These are phyloP conservation scores for Phytophthora tentaculata DNA, from an alignment of 352 stramenopile species.

Conservation along the genomic window DNA sequence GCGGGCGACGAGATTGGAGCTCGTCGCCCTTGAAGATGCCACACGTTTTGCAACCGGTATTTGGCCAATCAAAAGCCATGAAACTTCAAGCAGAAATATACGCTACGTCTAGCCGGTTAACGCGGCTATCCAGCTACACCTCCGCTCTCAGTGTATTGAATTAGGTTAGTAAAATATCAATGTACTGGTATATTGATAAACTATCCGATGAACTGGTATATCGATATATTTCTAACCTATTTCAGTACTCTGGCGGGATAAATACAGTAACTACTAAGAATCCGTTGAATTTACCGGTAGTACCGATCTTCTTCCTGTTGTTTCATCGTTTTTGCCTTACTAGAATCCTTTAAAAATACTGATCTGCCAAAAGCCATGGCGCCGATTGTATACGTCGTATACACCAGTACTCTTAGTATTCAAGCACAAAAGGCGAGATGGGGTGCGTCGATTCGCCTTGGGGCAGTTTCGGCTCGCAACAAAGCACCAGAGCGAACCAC, in stretches of 20 bases:
- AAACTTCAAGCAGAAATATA: conserved; percentile 4
- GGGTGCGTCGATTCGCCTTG: conserved; percentile 19
- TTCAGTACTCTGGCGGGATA: no score
- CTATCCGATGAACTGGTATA: no score
- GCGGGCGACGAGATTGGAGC: conserved; percentile 14
- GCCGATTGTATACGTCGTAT: not conserved
- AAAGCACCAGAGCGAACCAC: conserved; percentile 33
- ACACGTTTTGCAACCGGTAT: conserved; percentile 13
- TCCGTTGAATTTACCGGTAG: no score
- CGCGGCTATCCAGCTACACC: not conserved
- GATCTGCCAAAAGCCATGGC: no score
- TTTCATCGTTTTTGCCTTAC: no score
- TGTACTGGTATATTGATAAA: no score
- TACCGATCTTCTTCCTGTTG: no score
- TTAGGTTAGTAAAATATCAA: no score
- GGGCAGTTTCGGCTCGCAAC: conserved; percentile 18
- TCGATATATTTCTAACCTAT: no score
- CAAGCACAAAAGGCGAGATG: conserved; percentile 25
- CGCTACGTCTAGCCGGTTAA: not conserved
- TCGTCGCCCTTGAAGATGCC: conserved; percentile 8
- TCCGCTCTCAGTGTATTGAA: not conserved
- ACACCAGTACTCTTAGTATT: conserved; percentile 17
- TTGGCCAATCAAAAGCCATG: conserved; percentile 18
- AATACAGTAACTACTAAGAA: no score
- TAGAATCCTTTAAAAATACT: no score